These are phyloP conservation scores for Glycine latifolia DNA, from an alignment of 306 rosid genomes.

Conservation along the genomic window DNA sequence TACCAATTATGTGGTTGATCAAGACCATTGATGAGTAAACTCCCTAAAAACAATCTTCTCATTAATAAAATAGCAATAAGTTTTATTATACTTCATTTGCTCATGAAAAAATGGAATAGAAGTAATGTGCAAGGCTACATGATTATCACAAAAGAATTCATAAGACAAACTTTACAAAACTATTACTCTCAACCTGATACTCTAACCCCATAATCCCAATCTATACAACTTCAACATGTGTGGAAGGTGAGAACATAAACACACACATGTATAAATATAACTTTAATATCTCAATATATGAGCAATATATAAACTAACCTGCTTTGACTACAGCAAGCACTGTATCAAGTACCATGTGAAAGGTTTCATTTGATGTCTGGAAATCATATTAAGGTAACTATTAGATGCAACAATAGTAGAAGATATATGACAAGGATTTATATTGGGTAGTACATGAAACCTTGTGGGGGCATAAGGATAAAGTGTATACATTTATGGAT, in stretches of 20 bases:
- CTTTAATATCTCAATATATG: background rate
- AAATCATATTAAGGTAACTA: constrained; percentile 49
- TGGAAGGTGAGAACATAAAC: background rate
- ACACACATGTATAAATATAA: background rate
- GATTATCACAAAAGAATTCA: no score
- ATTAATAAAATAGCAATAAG: no score
- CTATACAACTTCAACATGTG: background rate
- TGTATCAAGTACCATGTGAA: constrained; percentile 94
- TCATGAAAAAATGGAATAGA: no score
- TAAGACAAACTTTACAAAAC: no score
- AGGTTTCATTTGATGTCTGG: constrained; percentile 91
- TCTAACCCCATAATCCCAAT: no score
- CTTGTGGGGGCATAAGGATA: no score
- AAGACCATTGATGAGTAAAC: no score
- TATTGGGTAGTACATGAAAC: constrained; percentile 60
- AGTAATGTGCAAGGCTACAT: no score
- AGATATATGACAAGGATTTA: constrained; percentile 36
- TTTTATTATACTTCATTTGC: no score
- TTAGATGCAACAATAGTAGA: constrained; percentile 41
- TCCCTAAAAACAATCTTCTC: no score
- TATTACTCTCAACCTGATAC: no score
- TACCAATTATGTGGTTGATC: no score
- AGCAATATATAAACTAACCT: constrained; percentile 55
- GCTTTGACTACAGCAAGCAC: constrained; percentile 78
- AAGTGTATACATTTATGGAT: background rate